Percentiles rank a stretch among this genome's conserved stretches.
phyloP scores from a whole-genome alignment of 2,329 filamentous ascomycete genomes.

The Xylariaceae sp. region DNA sequence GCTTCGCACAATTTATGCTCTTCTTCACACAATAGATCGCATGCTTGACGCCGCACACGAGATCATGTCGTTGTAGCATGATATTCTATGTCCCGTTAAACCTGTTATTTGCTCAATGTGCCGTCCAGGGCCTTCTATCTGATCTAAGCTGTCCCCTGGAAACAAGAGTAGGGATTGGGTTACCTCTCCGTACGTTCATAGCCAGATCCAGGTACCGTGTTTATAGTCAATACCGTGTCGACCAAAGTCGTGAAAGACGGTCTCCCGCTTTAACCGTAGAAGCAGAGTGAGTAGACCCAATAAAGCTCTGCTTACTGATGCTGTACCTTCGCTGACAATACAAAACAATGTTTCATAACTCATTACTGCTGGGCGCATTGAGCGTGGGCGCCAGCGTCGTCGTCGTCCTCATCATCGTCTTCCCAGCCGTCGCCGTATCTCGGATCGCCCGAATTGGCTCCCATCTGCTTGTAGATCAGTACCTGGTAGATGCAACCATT shows the following conservation, averaged over 20 bases:
- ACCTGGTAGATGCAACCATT: no score
- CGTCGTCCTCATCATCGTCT: slow-evolving; percentile 68
- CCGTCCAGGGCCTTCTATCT: slow-evolving; percentile 13
- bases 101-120: no score
- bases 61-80: no score
- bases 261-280: slow-evolving; percentile 4
- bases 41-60: no score
- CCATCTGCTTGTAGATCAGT: slow-evolving; percentile 64
- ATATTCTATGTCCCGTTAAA: no score
- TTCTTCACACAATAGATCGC: no score
- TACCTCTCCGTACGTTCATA: slow-evolving; percentile 6
- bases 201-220: slow-evolving; percentile 3
- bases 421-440: slow-evolving; percentile 62
- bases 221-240: background rate
- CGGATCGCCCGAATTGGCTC: slow-evolving; percentile 64
- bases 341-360: slow-evolving; percentile 27
- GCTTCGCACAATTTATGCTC: no score
- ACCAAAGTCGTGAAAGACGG: background rate
- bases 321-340: slow-evolving; percentile 16
- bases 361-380: slow-evolving; percentile 70
- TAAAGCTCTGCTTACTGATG: slow-evolving; percentile 9
- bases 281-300: slow-evolving; percentile 1
- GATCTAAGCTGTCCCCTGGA: slow-evolving; percentile 15
- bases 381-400: slow-evolving; percentile 58
- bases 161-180: slow-evolving; percentile 2